Conservation (phyloP, 2,329 filamentous ascomycete genomes). For the Xylariomycetidae sp. region DNA sequence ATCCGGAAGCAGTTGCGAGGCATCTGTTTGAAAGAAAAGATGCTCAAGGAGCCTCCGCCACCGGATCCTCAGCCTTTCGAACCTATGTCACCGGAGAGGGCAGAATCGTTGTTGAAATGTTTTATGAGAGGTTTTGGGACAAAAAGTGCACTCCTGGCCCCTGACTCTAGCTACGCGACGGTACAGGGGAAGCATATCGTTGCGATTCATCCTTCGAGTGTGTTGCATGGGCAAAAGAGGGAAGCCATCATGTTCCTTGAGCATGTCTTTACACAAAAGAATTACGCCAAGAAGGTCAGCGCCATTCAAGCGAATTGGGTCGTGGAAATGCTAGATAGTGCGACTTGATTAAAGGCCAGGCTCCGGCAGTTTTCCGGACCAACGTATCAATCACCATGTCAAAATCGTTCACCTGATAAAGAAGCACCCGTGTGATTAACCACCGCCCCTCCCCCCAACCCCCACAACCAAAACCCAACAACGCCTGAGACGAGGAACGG, state of each 20-base stretch:
- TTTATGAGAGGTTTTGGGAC: constrained; percentile 58
- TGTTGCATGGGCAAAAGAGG: constrained; percentile 57
- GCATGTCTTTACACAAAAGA: constrained; percentile 62
- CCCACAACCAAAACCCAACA: too few relatives aligned
- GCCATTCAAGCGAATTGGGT: constrained; percentile 58
- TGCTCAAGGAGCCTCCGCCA: constrained; percentile 41
- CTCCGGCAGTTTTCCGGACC: too few relatives aligned
- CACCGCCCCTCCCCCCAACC: too few relatives aligned
- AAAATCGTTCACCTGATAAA: too few relatives aligned
- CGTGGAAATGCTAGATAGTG: too few relatives aligned
- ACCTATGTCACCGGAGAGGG: constrained; percentile 49
- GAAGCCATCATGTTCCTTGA: constrained; percentile 67
- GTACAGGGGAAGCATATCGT: constrained; percentile 56
- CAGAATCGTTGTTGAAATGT: constrained; percentile 52
- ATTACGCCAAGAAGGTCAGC: constrained; percentile 63
- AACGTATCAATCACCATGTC: too few relatives aligned
- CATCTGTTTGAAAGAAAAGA: constrained; percentile 48
- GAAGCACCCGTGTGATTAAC: too few relatives aligned
- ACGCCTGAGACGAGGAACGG: too few relatives aligned
- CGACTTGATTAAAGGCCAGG: too few relatives aligned
- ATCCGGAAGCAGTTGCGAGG: constrained; percentile 58
- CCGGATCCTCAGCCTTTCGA: constrained; percentile 53
- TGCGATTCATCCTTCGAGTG: constrained; percentile 58
- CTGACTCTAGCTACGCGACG: constrained; percentile 58
- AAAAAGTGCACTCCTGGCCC: constrained; percentile 56